These are phyloP conservation scores for Cyberlindnera meyerae DNA, from an alignment of 805 yeast species.

Conservation along the genomic window DNA sequence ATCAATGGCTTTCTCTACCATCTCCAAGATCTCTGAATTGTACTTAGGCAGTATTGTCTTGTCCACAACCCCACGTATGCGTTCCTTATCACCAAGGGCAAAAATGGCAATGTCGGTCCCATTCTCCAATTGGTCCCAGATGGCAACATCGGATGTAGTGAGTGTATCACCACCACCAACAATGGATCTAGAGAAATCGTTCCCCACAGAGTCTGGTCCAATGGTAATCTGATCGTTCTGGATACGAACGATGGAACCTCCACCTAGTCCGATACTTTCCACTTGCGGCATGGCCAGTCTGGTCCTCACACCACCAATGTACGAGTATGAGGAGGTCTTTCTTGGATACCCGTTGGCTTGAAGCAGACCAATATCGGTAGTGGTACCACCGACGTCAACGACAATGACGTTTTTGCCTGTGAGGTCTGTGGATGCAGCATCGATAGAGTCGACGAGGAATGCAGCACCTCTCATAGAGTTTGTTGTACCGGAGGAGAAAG, in stretches of 20 bases:
- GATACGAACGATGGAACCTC: conserved; percentile 41
- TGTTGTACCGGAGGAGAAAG: conserved; percentile 48
- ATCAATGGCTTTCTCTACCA: conserved; percentile 36
- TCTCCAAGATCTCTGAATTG: conserved; percentile 5
- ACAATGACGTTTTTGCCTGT: conserved; percentile 32
- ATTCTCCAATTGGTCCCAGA: conserved; percentile 16
- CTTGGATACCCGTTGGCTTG: conserved; percentile 43
- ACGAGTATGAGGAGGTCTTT: conserved; percentile 39
- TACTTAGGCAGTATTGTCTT: conserved; percentile 18
- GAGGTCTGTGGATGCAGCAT: neutral
- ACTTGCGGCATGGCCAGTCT: conserved; percentile 48
- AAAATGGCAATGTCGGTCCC: conserved; percentile 10
- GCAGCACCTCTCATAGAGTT: conserved; percentile 48
- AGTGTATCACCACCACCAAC: conserved; percentile 40
- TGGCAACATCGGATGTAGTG: conserved; percentile 38
- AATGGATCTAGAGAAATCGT: conserved; percentile 31
- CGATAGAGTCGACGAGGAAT: conserved; percentile 27
- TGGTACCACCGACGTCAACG: conserved; percentile 47
- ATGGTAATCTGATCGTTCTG: conserved; percentile 27
- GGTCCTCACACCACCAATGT: conserved; percentile 45
- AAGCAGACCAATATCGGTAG: conserved; percentile 44
- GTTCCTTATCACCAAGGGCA: conserved; percentile 27
- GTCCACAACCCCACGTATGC: conserved; percentile 23
- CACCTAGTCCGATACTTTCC: conserved; percentile 46
- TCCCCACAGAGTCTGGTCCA: conserved; percentile 49